Evolutionary conservation across 83 land plant species (phyloP), one percentile per base, ranked within the genome.

Genomic region (Diphasiastrum complanatum): DNA sequence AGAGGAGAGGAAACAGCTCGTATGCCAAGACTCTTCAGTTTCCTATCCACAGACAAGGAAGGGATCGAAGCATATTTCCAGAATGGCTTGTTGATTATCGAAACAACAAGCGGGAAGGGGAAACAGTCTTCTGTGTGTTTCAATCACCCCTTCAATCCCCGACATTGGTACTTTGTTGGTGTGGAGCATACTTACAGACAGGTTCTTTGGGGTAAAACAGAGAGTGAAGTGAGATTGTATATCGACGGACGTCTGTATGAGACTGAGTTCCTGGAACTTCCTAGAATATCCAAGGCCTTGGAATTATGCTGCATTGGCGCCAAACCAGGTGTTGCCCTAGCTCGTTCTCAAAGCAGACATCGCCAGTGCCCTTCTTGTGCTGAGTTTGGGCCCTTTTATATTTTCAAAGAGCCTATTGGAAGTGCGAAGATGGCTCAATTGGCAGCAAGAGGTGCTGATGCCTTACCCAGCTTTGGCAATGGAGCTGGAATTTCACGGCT

Each of bases 321-420:
- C 46, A 95, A 95, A 47, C 99, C 97, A 29, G 97, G 97, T 49
- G 89, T 97, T 45, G 86, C 97, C 28, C 86, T 95, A 70, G 93
- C 97, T 63, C 93, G 99, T 26, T 77, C 86, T 65, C 97, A 95
- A 49, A 75, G 97, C 33, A 82, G 99, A 24, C 81, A 87, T 14
- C 79, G 92, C 27, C 97, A 89, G 63, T 86, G 99, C 60, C 97
- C 99, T 33, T 43, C 89, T 22, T 95, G 89, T 83, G 99, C 97
- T 45, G 99, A 95, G 65, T 82, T 95, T 89, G 97, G 99, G 30
- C 97, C 99, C 5, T 53, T 89, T 23, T 95, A 95, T 67, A 86
- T 95, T n/a, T 95, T 95, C 67, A 89, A 82, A 74, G 97, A 95
- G 45, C 86, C 97, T 1, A 78, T 95, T 80, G 99, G 99, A 0